Base-by-base conservation (phyloP, 2,329 filamentous ascomycete species). In the Aspergillus puulaauensis region DNA sequence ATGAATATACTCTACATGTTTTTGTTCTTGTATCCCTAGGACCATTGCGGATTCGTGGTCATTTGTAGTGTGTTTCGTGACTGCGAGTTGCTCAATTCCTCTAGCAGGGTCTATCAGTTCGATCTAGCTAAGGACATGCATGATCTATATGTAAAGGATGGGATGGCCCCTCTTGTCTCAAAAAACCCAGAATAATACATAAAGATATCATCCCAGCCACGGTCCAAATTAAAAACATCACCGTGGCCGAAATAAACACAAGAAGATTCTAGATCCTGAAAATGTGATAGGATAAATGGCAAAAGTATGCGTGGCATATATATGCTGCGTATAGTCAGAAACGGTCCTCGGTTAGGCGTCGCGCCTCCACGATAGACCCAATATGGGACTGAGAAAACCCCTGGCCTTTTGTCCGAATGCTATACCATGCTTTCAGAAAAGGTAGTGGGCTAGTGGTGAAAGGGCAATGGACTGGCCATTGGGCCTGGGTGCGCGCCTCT, bases 381-480 rank as follows among this genome's bases (percentile, higher is more conserved):
- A 82, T 59, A 62, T 82, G 79, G 0, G 79, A 80, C 59, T 73
- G 73, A 6, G 52, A 67, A 49, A 78, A 75, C 3, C 72, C 71
- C 52, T 79, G 70, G 0, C 79, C 78, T 44, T 77, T 74, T 33
- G 73, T 68, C 23, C 75, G 64, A 33, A 78, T 66, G 11, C 67
- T 58, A n/a, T 73, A 58, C 0, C 80, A 59, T 2, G 60, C 64
- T 19, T 70, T 69, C 8, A 82, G 37, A 44, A 80, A 78, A 0
- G 61, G 66, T 0, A 81, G 70, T 0, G 77, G 76, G 52, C 71
- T 77, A 3, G 50, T 62, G 21, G 56, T 61, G 55, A 82, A 75
- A 0, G 68, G 65, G 60, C 68, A 76, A 3, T 56, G 11, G 6
- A 59, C 56, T 1, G 63, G 62, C 68, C 61, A 68, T 33, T 46